Evolutionary conservation across 768 basidiomycete genomes (phyloP), one percentile per base, ranked within the genome.

Genomic region (Lepiota venenata): DNA sequence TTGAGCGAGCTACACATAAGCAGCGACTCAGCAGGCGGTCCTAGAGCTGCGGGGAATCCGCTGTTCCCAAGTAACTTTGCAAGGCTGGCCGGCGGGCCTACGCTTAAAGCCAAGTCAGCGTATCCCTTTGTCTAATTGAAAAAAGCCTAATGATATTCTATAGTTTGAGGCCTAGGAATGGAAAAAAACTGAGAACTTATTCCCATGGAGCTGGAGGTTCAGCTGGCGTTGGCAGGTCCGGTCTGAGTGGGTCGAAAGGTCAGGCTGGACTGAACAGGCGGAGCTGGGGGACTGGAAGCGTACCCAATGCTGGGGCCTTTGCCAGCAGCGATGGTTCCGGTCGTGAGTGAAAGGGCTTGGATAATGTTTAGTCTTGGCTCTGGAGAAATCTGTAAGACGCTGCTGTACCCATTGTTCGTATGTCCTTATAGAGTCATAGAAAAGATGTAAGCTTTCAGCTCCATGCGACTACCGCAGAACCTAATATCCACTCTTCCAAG

Each of bases 61-160:
- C 70, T 93, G 6, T 95, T 95, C 72, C 88, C 89, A 2, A 86
- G 82, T 59, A 89, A 81, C 64, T 95, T 93, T 68, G 81, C 88
- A 29, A 78, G 79, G 51, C 67, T 93, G 58, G 79, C 81, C 21
- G 60, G 78, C 35, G 81, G 80, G 32, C 89, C 90, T 18, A 91
- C 87, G 20, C 69, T 91, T 61, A 67, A 70, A 12, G 80, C 79
- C 15, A 82, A 70, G 73, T 71, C 52, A 57, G 68, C 61, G 47
- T 21, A 27, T 50, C 37, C n/a, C 27, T 58, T 12, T 56, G 8
- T 51, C 40, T 12, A 25, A 25, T 25, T 32, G 15, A 4, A 10
- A 29, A 35, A 11, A 27, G 29, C 16, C 16, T 37, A 27, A 47
- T 50, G 47, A 44, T 29, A 4, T 35, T 29, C 40, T 48, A 43